These are phyloP conservation scores for Takashimella tepidaria DNA, from an alignment of 1,284 basidiomycete genomes.

Conservation along the genomic window DNA sequence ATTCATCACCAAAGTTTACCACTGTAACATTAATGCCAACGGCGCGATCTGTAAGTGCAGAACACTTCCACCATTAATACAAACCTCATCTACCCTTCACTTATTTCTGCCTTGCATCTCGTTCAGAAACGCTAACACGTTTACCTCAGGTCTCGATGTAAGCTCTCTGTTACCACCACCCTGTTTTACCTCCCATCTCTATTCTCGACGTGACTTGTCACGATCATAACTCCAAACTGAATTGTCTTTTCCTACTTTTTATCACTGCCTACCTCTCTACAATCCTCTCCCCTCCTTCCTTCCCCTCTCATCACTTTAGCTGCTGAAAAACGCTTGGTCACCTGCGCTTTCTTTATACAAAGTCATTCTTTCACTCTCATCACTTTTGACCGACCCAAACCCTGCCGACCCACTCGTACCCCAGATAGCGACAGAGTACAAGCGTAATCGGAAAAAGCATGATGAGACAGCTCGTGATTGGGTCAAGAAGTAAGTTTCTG, in stretches of 20 bases:
- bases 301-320: conserved; percentile 52
- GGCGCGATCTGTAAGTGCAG: conserved; percentile 46
- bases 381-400: conserved; percentile 82
- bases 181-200: not conserved
- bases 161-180: conserved; percentile 7
- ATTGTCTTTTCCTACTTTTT: not conserved
- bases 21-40: conserved; percentile 80
- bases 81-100: conserved; percentile 12
- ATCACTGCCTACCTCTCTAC: not conserved
- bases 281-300: not conserved
- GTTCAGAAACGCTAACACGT: too few species aligned
- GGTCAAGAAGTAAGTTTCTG: conserved; percentile 74
- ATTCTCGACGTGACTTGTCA: too few species aligned
- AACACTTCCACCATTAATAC: not conserved
- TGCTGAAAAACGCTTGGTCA: conserved; percentile 84
- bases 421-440: conserved; percentile 68
- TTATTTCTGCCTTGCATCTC: too few species aligned
- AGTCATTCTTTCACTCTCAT: conserved; percentile 80
- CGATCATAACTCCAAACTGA: too few species aligned
- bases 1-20: conserved; percentile 82
- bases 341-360: conserved; percentile 86
- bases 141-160: conserved; percentile 44
- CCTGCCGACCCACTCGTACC: conserved; percentile 56
- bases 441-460: conserved; percentile 81
- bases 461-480: conserved; percentile 90